Base-by-base conservation (phyloP, 106 monocot species). In the Triglochin maritima region DNA sequence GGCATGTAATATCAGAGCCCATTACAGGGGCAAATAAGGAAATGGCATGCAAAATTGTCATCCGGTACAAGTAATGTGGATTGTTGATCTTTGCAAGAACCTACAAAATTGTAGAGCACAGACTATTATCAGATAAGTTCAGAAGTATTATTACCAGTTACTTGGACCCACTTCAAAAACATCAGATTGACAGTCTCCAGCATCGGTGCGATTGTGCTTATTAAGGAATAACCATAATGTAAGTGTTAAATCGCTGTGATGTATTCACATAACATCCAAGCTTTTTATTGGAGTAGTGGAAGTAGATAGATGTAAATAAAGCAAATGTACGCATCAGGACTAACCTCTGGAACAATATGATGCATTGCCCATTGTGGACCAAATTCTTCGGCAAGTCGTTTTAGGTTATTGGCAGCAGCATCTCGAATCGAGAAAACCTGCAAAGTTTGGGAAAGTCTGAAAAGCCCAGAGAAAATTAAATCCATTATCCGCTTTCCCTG, bases 291-390 rank as follows among this genome's bases (percentile, higher is more conserved):
- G n/a, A n/a, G n/a, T 29, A 29, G 29, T 29, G 29, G 29, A 29
- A 29, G 29, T 29, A 29, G 29, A 29, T 29, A 29, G 29, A 29
- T 29, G 29, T 29, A 29, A 29, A 29, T 29, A 29, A 29, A 29
- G 29, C 29, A 29, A 29, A 29, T 29, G 29, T 29, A 29, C 29
- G 29, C 29, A 29, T 29, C 29, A 56, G 56, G 15, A 9, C 46
- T 17, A 59, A 80, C 83, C 80, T 83, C 80, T 5, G 80, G 82
- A 83, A 83, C 63, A 69, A 86, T 87, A 69, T 91, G 87, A 71
- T 87, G 90, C 84, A 87, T 84, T 61, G 87, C 87, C 90, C 90
- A 91, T 11, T 91, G 87, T n/a, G 84, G 81, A 6, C 90, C 87
- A 78, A 87, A 91, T 76, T 87, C 90, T 72, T 91, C 90, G 9